Evolutionary conservation across 306 rosid genomes (phyloP).

Genomic region (Begonia loranthoides): DNA sequence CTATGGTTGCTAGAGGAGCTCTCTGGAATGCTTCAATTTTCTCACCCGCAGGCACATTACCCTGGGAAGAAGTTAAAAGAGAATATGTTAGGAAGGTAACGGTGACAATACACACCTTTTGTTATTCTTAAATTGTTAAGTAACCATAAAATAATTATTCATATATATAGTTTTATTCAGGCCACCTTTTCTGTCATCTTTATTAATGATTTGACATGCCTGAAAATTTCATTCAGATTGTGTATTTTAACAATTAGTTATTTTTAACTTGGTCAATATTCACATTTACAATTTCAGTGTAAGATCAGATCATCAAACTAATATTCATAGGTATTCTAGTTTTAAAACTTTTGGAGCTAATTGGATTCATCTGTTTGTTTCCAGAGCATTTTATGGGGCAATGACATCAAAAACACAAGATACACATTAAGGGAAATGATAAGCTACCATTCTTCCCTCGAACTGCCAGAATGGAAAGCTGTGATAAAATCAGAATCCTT

Average conservation of each 20-base stretch:
- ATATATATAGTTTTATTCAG: neutral
- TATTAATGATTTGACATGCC: neutral
- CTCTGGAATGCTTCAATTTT: conserved; percentile 91
- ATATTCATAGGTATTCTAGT: no score
- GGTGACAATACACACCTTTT: neutral
- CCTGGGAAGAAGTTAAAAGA: conserved; percentile 50
- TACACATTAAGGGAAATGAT: conserved; percentile 73
- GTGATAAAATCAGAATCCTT: conserved; percentile 48
- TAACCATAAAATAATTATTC: no score
- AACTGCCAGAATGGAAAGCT: conserved; percentile 74
- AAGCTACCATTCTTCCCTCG: conserved; percentile 58
- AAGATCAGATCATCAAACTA: no score
- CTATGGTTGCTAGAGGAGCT: conserved; percentile 94
- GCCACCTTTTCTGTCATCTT: neutral
- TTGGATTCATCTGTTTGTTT: conserved; percentile 11
- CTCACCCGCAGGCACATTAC: conserved; percentile 41
- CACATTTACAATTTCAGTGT: neutral
- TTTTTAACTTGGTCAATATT: neutral
- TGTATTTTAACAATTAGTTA: no score
- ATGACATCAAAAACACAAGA: conserved; percentile 75
- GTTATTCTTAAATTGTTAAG: no score
- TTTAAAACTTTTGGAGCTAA: neutral
- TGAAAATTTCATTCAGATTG: no score
- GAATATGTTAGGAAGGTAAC: conserved; percentile 68
- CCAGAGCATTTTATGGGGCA: conserved; percentile 92